Percentiles rank a stretch among this genome's conserved stretches.
Evolutionary conservation across 768 basidiomycete genomes (phyloP).

Genomic region (Mycena floridula): DNA sequence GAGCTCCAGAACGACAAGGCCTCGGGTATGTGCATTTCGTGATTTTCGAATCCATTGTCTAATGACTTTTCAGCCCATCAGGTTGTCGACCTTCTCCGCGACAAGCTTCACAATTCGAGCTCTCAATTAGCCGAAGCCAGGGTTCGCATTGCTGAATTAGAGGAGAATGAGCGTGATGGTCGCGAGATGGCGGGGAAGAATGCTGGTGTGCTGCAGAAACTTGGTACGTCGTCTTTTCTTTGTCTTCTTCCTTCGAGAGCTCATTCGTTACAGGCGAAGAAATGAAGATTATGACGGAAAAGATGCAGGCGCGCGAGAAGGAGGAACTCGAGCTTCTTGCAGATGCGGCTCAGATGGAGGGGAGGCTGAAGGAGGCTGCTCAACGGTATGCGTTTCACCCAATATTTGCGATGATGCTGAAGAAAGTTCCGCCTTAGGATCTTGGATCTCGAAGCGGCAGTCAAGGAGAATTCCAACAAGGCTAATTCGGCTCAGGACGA

Average conservation of each 20-base stretch:
- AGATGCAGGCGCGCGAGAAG: slow-evolving; percentile 10
- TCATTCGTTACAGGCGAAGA: too few species aligned
- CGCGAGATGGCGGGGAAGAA: slow-evolving; percentile 3
- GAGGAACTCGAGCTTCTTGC: slow-evolving; percentile 10
- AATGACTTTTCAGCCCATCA: slow-evolving; percentile 32
- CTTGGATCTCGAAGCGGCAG: not conserved
- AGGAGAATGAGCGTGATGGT: slow-evolving; percentile 13
- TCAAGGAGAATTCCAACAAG: too few species aligned
- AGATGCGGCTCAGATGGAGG: slow-evolving; percentile 8
- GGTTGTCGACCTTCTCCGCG: slow-evolving; percentile 42
- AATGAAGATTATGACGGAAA: too few species aligned
- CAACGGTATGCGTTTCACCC: slow-evolving; percentile 3
- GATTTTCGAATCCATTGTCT: not conserved
- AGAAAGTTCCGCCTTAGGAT: not conserved
- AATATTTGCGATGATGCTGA: not conserved
- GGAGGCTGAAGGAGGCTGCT: slow-evolving; percentile 10
- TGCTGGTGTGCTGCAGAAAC: slow-evolving; percentile 10
- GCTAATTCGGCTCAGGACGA: too few species aligned
- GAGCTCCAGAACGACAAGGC: slow-evolving; percentile 29
- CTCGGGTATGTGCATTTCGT: slow-evolving; percentile 19
- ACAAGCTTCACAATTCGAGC: slow-evolving; percentile 35
- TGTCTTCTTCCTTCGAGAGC: too few species aligned
- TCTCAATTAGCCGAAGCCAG: slow-evolving; percentile 37
- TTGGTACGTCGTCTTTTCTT: slow-evolving; percentile 8
- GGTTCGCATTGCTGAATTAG: slow-evolving; percentile 30